A percentile compares a stretch with the other conserved stretches of the same genome.
These are phyloP conservation scores for Mycena sanguinolenta DNA, from an alignment of 768 basidiomycete species.

Conservation along the genomic window DNA sequence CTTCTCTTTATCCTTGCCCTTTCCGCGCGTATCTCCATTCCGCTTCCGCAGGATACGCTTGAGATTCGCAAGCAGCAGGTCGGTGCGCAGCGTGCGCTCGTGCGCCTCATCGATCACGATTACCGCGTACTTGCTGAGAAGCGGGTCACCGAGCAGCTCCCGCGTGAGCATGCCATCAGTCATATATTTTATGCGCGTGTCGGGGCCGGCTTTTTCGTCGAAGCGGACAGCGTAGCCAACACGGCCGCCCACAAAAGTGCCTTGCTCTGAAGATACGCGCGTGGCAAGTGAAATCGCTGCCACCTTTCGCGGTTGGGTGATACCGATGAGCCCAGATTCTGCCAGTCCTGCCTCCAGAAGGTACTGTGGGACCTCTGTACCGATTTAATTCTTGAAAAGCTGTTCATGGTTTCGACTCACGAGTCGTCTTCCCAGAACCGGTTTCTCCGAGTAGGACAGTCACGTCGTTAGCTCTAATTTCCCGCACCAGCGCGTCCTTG, in stretches of 20 bases:
- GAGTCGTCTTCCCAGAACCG: conserved; percentile 98
- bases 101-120: conserved; percentile 97
- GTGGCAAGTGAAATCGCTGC: conserved; percentile 95
- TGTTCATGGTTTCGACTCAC: conserved; percentile 54
- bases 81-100: conserved; percentile 94
- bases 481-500: conserved; percentile 78
- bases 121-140: conserved; percentile 86
- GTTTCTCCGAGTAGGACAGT: conserved; percentile 96
- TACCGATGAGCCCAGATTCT: conserved; percentile 81
- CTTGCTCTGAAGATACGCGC: conserved; percentile 90
- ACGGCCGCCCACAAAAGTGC: conserved; percentile 74
- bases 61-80: conserved; percentile 91
- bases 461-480: conserved; percentile 83
- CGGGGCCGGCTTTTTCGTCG: conserved; percentile 79
- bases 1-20: conserved; percentile 59
- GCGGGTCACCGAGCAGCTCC: conserved; percentile 85
- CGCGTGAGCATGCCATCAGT: conserved; percentile 98
- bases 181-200: conserved; percentile 94
- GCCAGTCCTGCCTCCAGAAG: conserved; percentile 86
- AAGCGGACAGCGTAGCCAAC: conserved; percentile 98
- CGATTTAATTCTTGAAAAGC: conserved; percentile 2
- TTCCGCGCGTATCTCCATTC: conserved; percentile 62
- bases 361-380: conserved; percentile 94
- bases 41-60: conserved; percentile 83
- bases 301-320: conserved; percentile 95